phyloP scores from a whole-genome alignment of 1,284 basidiomycete species.

The Vanrija sp. region DNA sequence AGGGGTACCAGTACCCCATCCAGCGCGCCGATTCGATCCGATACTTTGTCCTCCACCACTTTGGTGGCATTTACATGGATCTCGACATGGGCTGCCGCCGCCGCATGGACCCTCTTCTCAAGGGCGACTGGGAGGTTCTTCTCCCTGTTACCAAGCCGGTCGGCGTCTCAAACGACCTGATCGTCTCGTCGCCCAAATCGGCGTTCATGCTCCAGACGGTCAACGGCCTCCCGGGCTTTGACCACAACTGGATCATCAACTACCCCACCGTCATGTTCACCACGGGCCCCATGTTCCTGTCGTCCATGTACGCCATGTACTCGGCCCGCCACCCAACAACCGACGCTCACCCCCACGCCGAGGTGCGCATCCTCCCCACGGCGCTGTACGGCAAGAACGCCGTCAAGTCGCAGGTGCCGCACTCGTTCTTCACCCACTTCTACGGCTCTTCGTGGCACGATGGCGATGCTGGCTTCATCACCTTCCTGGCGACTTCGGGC shows the following conservation, averaged over 20 bases:
- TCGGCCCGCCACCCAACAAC: constrained; percentile 65
- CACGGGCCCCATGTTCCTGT: constrained; percentile 91
- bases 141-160: constrained; percentile 94
- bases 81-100: constrained; percentile 92
- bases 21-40: constrained; percentile 97
- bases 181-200: constrained; percentile 80
- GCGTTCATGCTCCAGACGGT: constrained; percentile 91
- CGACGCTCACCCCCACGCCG: constrained; percentile 56
- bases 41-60: constrained; percentile 94
- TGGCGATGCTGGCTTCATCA: constrained; percentile 88
- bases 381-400: constrained; percentile 96
- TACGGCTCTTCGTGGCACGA: constrained; percentile 97
- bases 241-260: constrained; percentile 88
- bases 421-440: constrained; percentile 91
- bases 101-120: constrained; percentile 81
- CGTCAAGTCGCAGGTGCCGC: constrained; percentile 71
- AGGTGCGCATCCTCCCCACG: constrained; percentile 86
- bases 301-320: constrained; percentile 79
- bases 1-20: constrained; percentile 87
- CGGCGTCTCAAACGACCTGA: constrained; percentile 95
- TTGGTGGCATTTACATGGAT: constrained; percentile 94
- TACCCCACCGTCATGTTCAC: constrained; percentile 99
- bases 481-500: constrained; percentile 81
- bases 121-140: constrained; percentile 72
- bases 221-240: constrained; percentile 85